Evolutionary conservation across 1,284 basidiomycete species (phyloP), one percentile per base, ranked within the genome.

Genomic region (Heliocybe sulcata): DNA sequence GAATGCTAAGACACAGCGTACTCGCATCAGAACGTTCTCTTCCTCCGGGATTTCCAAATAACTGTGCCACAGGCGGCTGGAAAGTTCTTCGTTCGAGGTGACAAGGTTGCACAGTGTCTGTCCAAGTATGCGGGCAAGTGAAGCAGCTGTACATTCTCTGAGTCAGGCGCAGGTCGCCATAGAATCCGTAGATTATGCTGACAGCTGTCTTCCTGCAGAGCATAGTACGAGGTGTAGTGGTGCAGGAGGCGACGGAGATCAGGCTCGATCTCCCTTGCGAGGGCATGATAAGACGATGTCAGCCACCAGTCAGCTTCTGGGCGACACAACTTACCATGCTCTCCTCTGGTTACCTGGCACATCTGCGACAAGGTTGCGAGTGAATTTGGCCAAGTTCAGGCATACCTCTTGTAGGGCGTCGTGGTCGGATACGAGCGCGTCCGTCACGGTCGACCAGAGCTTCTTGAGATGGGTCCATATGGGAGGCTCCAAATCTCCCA

Each of bases 81-180:
- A 72, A 38, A 88, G 72, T 6, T 60, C 60, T 48, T 85, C 80
- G 62, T 91, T 90, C 16, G 75, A 71, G 2, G 89, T 90, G 47
- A 90, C 77, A 29, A 89, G 72, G 65, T 92, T 92, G 25, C 88
- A 86, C 35, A 92, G 71, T 2, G 83, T 71, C 66, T 92, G 89
- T 1, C 82, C 74, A 29, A 89, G 70, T 58, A 87, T 75, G 26
- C 85, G 75, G 2, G 83, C 80, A 33, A 75, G 70, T 2, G 72
- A 66, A 57, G 79, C 75, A 52, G 78, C 89, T 91, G 60, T 48
- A 38, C 47, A 33, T 52, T 51, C 35, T 33, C 35, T 52, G 38
- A 42, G 38, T 42, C 19, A 20, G 19, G 38, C 35, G 33, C 53
- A 26, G 52, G 31, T 50, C 51, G 31, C 12, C 29, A 31, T 20